phyloP scores from a whole-genome alignment of 2,329 filamentous ascomycete species.

The Aspergillus ibericus region DNA sequence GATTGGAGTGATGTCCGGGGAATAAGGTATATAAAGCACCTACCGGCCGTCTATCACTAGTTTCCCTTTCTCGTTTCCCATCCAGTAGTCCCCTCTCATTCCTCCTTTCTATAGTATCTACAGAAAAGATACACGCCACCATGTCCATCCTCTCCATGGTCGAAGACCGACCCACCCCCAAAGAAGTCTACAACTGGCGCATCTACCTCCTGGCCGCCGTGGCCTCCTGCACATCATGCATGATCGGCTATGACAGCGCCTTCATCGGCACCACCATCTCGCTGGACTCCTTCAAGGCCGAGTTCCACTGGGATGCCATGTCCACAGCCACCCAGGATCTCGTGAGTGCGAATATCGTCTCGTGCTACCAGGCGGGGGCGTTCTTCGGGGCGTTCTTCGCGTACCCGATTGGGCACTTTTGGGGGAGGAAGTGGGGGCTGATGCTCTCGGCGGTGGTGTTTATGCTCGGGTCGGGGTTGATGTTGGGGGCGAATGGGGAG shows the following conservation, averaged over 20 bases:
- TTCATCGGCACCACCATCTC: constrained; percentile 78
- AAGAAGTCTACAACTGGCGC: constrained; percentile 61
- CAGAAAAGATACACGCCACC: too few relatives aligned
- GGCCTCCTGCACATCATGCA: constrained; percentile 58
- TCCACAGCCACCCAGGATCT: constrained; percentile 45
- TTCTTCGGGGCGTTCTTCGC: constrained; percentile 77
- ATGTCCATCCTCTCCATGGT: constrained; percentile 44
- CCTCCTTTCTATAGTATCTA: neutral
- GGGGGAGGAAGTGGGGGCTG: constrained; percentile 66
- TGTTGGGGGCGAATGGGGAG: constrained; percentile 64
- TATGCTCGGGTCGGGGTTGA: constrained; percentile 68
- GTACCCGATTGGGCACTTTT: constrained; percentile 65
- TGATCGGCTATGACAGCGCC: constrained; percentile 67
- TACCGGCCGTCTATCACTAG: neutral
- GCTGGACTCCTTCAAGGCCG: constrained; percentile 65
- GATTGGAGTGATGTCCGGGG: neutral
- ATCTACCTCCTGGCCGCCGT: constrained; percentile 57
- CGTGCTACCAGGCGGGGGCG: constrained; percentile 77
- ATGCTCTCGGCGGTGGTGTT: constrained; percentile 64
- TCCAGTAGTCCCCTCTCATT: neutral
- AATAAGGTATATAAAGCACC: constrained; percentile 1
- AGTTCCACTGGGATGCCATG: constrained; percentile 65
- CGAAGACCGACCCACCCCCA: constrained; percentile 55
- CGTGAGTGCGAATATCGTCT: constrained; percentile 74
- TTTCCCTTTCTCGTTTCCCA: neutral